Base-by-base conservation (phyloP, 306 rosid species). In the Albizia julibrissin region DNA sequence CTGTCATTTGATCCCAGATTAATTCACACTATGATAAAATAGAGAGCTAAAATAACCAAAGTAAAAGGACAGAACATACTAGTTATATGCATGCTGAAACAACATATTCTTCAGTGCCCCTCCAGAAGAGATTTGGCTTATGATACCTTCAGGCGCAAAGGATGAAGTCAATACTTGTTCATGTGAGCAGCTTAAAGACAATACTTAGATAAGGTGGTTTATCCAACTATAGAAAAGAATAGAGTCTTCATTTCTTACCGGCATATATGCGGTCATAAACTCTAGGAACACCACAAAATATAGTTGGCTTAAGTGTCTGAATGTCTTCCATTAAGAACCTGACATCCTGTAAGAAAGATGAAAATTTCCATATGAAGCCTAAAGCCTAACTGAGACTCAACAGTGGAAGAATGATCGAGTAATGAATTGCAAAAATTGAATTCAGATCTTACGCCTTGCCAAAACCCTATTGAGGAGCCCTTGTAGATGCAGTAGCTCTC, bases 201-300 rank as follows among this genome's bases (percentile, higher is more conserved):
- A 62, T 62, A 37, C 69, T 62, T 62, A 27, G 69, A 62, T 21
- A 62, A 27, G 39, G 37, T 3, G 18, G 39, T 62, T 62, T 26
- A 62, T 19, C 69, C 69, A 62, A 49, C 42, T 49, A 33, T 44
- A 31, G 56, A 72, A 15, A 13, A 49, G 13, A 46, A 62, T 29
- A 24, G 74, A 54, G 58, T 8, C 62, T 31, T 72, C 7, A 59
- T 19, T 50, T 66, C 64, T 66, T 85, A 95, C 98, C 95, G 3
- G 87, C 31, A 52, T 95, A 90, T 68, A 95, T 84, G 56, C 95
- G 90, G 83, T 95, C 99, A 56, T 85, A 93, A 78, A 95, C 94
- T 81, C 99, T 88, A 77, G 99, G 98, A 62, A 95, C 99, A 5
- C 95, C 98, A 79, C 92, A 95, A 82, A 93, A 95, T 59, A 92